These are phyloP conservation scores for Oryza coarctata DNA, from an alignment of 176 grass and related monocot genomes.

Conservation along the genomic window DNA sequence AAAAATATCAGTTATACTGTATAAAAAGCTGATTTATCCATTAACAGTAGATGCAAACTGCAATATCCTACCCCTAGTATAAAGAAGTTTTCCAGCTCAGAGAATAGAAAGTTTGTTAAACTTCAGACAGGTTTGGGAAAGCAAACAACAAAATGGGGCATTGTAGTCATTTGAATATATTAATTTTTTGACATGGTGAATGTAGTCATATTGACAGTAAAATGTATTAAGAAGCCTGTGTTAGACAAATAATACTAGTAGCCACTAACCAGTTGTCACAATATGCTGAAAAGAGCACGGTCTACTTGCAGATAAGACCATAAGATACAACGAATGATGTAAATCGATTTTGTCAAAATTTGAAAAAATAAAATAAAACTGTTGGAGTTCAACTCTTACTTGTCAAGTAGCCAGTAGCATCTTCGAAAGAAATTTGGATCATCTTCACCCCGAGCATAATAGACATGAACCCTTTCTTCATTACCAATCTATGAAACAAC, in stretches of 20 bases:
- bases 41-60: background rate
- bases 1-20: slow-evolving; percentile 8
- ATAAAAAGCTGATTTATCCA: slow-evolving; percentile 15
- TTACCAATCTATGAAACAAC: slow-evolving; percentile 70
- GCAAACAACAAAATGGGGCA: slow-evolving; percentile 24
- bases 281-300: background rate
- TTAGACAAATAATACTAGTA: background rate
- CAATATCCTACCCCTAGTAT: slow-evolving; percentile 17
- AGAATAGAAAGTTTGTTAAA: slow-evolving; percentile 9
- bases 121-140: background rate
- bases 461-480: slow-evolving; percentile 95
- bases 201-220: slow-evolving; percentile 3
- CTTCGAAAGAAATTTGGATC: slow-evolving; percentile 91
- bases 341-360: slow-evolving; percentile 11
- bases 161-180: background rate
- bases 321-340: slow-evolving; percentile 9
- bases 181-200: background rate
- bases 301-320: background rate
- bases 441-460: slow-evolving; percentile 95
- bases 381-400: slow-evolving; percentile 45
- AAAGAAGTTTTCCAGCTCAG: slow-evolving; percentile 24
- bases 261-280: background rate
- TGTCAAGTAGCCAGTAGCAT: slow-evolving; percentile 98
- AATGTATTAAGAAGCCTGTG: slow-evolving; percentile 15
- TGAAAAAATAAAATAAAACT: background rate